Conservation (phyloP, 1,284 basidiomycete species). For the Golubevia sp. region DNA sequence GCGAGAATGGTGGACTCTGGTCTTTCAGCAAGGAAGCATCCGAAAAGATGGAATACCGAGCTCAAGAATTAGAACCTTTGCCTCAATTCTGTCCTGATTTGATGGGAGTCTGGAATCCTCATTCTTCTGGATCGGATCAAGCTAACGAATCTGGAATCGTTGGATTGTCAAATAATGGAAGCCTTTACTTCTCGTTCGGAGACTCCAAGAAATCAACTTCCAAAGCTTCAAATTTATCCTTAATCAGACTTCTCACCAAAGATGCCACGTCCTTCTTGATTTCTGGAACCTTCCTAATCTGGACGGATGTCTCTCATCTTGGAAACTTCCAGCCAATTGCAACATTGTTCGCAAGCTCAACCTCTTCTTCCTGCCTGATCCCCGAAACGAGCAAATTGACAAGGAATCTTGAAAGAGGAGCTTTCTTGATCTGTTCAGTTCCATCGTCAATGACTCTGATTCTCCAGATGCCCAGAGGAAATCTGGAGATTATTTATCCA, state of each 20-base stretch:
- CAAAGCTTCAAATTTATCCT: too few relatives aligned
- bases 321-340: conserved; percentile 38
- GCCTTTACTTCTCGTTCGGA: too few relatives aligned
- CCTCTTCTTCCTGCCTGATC: neutral
- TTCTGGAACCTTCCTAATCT: conserved; percentile 40
- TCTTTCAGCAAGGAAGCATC: too few relatives aligned
- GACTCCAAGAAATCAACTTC: too few relatives aligned
- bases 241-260: conserved; percentile 26
- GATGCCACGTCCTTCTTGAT: conserved; percentile 52
- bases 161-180: too few relatives aligned
- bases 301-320: conserved; percentile 54
- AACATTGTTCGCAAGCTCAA: neutral
- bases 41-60: too few relatives aligned
- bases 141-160: too few relatives aligned
- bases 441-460: conserved; percentile 72
- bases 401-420: conserved; percentile 53
- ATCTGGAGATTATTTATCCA: conserved; percentile 93
- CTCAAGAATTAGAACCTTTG: too few relatives aligned
- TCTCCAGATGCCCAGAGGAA: conserved; percentile 96
- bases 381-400: conserved; percentile 18
- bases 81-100: too few relatives aligned
- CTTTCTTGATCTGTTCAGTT: conserved; percentile 48
- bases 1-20: neutral
- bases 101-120: too few relatives aligned
- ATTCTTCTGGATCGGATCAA: too few relatives aligned